These are phyloP conservation scores for Nakazawaea ishiwadae DNA, from an alignment of 805 yeast genomes.

Conservation along the genomic window DNA sequence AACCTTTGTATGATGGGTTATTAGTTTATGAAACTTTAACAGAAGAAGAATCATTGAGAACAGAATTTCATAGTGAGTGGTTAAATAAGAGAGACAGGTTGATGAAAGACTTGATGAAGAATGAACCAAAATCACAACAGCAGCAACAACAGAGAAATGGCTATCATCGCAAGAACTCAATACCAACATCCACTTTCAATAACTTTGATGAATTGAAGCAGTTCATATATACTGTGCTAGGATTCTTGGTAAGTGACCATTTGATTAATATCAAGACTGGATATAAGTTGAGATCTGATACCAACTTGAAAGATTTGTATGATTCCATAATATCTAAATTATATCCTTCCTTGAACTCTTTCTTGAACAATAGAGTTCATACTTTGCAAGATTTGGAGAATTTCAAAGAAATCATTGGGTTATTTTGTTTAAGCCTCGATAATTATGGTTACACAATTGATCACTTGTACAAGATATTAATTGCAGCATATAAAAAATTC, in stretches of 20 bases:
- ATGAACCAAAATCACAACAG: slow-evolving; percentile 25
- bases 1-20: slow-evolving; percentile 78
- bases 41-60: slow-evolving; percentile 54
- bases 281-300: slow-evolving; percentile 55
- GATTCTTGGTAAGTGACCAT: slow-evolving; percentile 75
- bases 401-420: slow-evolving; percentile 61
- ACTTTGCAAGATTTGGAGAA: slow-evolving; percentile 42
- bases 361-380: slow-evolving; percentile 36
- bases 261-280: slow-evolving; percentile 60
- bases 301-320: slow-evolving; percentile 71
- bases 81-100: slow-evolving; percentile 64
- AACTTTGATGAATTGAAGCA: slow-evolving; percentile 43
- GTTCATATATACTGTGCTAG: slow-evolving; percentile 59
- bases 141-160: background rate
- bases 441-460: slow-evolving; percentile 57
- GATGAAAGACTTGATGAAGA: slow-evolving; percentile 57
- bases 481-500: slow-evolving; percentile 54
- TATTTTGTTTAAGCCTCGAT: slow-evolving; percentile 72
- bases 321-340: slow-evolving; percentile 58
- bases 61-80: slow-evolving; percentile 68
- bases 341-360: slow-evolving; percentile 50
- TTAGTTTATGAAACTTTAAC: slow-evolving; percentile 75
- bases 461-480: slow-evolving; percentile 57
- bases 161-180: slow-evolving; percentile 8
- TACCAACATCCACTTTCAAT: slow-evolving; percentile 19